Base-by-base conservation (phyloP, 305 asterid genomes). In the Fraxinus latifolia region DNA sequence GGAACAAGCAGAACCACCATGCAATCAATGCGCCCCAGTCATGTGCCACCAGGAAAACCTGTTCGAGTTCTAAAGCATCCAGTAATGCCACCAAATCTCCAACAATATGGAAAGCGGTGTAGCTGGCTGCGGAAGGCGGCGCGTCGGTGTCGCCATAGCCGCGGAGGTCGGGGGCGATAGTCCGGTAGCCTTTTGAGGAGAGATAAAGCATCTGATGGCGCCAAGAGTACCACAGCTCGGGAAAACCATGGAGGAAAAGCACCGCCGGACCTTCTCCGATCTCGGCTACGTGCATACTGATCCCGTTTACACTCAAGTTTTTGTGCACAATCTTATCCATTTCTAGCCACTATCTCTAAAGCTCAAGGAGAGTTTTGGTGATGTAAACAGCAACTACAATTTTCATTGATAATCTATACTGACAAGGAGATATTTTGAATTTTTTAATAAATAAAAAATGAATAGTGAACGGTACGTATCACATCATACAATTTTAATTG, bases 191-290 rank as follows among this genome's bases (percentile, higher is more conserved):
- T 21, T 77, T 85, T 75, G 86, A 83, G 37, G 93, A 80, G 78
- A 89, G 87, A 74, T 50, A 78, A 1, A 85, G 83, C 90, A 90
- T 90, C 84, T 90, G 93, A 81, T 90, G 90, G 78, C 91, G 90
- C 93, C 92, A 89, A 0, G 89, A 44, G 85, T 89, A 87, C 92
- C 92, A 89, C 19, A 89, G 90, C 79, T 89, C 91, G 15, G 93
- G 91, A 84, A 90, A 90, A 53, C 91, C 93, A 72, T 87, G 92
- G 47, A 87, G 76, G 77, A 90, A 83, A 5, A 89, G 81, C 36
- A 89, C 82, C 12, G 88, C 83, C 9, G 92, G 92, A 17, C 89
- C 92, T 3, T 84, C 82, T 19, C 92, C 92, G 11, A 86, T 77
- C 25, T 86, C 89, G 0, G 90, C 92, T 4, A 89, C 89, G 87